Conservation (phyloP, 306 rosid species). For the Corylus americana region DNA sequence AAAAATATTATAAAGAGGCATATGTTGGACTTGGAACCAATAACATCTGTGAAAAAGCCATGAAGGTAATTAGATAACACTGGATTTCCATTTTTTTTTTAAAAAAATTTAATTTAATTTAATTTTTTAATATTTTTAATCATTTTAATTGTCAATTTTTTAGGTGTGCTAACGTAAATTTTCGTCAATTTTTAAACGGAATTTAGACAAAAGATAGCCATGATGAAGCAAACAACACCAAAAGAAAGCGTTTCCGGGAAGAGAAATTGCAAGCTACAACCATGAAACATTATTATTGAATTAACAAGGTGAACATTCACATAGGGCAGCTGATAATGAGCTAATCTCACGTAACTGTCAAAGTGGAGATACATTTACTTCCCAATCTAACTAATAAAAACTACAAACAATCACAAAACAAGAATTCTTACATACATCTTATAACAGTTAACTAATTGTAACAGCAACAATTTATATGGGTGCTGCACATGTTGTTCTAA, state of each 20-base stretch:
- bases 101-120: no score
- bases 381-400: slow-evolving; percentile 36
- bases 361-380: slow-evolving; percentile 38
- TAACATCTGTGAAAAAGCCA: slow-evolving; percentile 85
- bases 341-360: slow-evolving; percentile 39
- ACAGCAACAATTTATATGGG: slow-evolving; percentile 48
- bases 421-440: slow-evolving; percentile 19
- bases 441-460: neutral
- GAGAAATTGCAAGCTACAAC: neutral
- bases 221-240: neutral
- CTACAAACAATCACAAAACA: slow-evolving; percentile 38
- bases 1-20: slow-evolving; percentile 9
- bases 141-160: no score
- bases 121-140: no score
- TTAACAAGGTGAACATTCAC: slow-evolving; percentile 31
- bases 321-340: slow-evolving; percentile 26
- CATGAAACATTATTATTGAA: neutral
- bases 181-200: no score
- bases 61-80: slow-evolving; percentile 71
- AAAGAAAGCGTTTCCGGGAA: neutral
- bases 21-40: slow-evolving; percentile 33
- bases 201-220: neutral
- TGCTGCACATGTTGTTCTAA: slow-evolving; percentile 90
- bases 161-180: no score
- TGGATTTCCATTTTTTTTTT: slow-evolving; percentile 56